A percentile compares a stretch with the other conserved stretches of the same genome.
phyloP scores from a whole-genome alignment of 2,329 filamentous ascomycete species.

The Hymenoscyphus infarciens region DNA sequence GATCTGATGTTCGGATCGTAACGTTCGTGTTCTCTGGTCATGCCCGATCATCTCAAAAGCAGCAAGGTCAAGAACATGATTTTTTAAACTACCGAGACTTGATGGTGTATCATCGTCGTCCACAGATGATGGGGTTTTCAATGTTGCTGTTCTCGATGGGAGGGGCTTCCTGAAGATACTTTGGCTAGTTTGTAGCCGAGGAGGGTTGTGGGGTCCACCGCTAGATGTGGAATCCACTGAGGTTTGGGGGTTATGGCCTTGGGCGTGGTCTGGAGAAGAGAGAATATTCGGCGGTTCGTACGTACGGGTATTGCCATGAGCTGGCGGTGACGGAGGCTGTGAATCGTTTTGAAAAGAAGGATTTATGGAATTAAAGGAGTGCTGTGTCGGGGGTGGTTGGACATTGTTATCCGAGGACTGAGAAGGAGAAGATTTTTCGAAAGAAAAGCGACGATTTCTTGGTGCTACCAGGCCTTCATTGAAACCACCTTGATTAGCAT shows the following conservation, averaged over 20 bases:
- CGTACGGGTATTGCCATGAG: slow-evolving; percentile 16
- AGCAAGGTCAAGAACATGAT: slow-evolving; percentile 45
- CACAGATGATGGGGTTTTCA: slow-evolving; percentile 38
- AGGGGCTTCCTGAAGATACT: slow-evolving; percentile 51
- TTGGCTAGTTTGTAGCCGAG: slow-evolving; percentile 40
- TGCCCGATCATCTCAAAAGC: slow-evolving; percentile 42
- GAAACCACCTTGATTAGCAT: slow-evolving; percentile 34
- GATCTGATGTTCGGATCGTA: slow-evolving; percentile 26
- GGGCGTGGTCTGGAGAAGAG: slow-evolving; percentile 13
- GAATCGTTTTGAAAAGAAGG: slow-evolving; percentile 11
- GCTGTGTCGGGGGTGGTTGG: slow-evolving; percentile 18
- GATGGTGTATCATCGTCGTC: slow-evolving; percentile 36
- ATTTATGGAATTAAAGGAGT: slow-evolving; percentile 15
- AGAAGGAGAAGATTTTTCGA: slow-evolving; percentile 27
- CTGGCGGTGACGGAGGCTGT: slow-evolving; percentile 9
- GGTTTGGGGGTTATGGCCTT: slow-evolving; percentile 21
- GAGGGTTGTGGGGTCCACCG: slow-evolving; percentile 15
- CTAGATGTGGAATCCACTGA: slow-evolving; percentile 27
- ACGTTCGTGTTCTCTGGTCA: slow-evolving; percentile 16
- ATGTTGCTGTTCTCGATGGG: slow-evolving; percentile 39
- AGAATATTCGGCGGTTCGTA: slow-evolving; percentile 22
- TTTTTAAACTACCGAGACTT: slow-evolving; percentile 40
- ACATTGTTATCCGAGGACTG: slow-evolving; percentile 19
- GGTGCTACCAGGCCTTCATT: slow-evolving; percentile 37
- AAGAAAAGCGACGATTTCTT: slow-evolving; percentile 29